These are phyloP conservation scores for Nymphaea colorata DNA, from an alignment of 164 flowering plant species.

Conservation along the genomic window DNA sequence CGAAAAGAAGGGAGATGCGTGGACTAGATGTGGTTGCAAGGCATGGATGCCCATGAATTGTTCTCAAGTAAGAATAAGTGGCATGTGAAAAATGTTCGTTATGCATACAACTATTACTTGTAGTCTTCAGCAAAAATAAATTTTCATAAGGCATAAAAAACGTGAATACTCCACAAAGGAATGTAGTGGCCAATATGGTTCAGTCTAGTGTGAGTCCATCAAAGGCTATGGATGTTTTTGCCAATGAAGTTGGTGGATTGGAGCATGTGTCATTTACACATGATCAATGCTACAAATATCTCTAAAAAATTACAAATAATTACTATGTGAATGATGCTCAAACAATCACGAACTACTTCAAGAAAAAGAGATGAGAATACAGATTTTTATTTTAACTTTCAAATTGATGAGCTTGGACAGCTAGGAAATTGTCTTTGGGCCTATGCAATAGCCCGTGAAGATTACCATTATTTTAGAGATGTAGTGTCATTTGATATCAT, in stretches of 20 bases:
- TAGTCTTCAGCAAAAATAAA: background rate
- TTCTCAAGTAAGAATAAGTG: background rate
- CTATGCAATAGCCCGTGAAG: background rate
- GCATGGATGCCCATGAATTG: background rate
- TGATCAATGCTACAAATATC: no score
- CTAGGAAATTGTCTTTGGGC: slow-evolving; percentile 6
- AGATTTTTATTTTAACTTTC: slow-evolving; percentile 1
- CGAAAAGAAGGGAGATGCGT: background rate
- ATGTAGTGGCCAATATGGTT: no score
- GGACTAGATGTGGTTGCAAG: background rate
- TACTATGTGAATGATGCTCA: background rate
- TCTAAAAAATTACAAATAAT: no score
- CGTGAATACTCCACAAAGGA: no score
- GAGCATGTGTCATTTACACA: no score
- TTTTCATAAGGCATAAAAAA: background rate
- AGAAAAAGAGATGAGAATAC: background rate
- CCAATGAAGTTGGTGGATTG: no score
- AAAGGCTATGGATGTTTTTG: no score
- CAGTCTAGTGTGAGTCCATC: no score
- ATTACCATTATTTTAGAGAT: slow-evolving; percentile 5
- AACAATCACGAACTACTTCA: slow-evolving; percentile 1
- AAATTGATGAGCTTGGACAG: slow-evolving; percentile 2
- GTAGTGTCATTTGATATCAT: slow-evolving; percentile 5
- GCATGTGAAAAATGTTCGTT: background rate
- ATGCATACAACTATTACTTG: background rate